A percentile compares a stretch with the other conserved stretches of the same genome.
phyloP scores from a whole-genome alignment of 148 eudicot species.

The Cornus kousa region DNA sequence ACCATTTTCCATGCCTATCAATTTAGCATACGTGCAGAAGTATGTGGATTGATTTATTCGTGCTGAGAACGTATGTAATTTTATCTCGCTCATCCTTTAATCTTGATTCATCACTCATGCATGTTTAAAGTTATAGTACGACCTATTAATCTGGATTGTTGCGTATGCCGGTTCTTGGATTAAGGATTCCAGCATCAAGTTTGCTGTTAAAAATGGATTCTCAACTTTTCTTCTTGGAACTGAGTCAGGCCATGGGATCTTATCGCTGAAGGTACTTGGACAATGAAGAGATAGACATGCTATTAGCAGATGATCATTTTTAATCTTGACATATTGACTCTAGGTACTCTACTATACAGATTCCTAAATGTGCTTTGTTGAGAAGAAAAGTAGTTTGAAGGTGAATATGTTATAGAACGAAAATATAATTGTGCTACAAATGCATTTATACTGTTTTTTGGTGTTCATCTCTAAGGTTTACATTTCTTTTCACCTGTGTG shows the following conservation, averaged over 20 bases:
- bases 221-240: neutral
- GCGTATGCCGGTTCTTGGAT: neutral
- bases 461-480: neutral
- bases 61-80: neutral
- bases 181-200: neutral
- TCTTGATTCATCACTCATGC: neutral
- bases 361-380: neutral
- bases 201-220: neutral
- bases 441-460: neutral
- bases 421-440: neutral
- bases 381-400: neutral
- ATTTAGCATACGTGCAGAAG: neutral
- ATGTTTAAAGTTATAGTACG: neutral
- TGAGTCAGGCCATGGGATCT: constrained; percentile 1
- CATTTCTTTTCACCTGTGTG: neutral
- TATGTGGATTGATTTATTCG: neutral
- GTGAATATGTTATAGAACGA: neutral
- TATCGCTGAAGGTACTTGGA: constrained; percentile 5
- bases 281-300: neutral
- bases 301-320: neutral
- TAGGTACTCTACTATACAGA: neutral
- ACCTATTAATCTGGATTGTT: neutral
- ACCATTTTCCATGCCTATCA: too few relatives aligned
- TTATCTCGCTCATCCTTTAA: neutral
- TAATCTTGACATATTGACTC: neutral